Conservation (phyloP, 2,329 filamentous ascomycete species). For the Westerdykella aurantiaca region DNA sequence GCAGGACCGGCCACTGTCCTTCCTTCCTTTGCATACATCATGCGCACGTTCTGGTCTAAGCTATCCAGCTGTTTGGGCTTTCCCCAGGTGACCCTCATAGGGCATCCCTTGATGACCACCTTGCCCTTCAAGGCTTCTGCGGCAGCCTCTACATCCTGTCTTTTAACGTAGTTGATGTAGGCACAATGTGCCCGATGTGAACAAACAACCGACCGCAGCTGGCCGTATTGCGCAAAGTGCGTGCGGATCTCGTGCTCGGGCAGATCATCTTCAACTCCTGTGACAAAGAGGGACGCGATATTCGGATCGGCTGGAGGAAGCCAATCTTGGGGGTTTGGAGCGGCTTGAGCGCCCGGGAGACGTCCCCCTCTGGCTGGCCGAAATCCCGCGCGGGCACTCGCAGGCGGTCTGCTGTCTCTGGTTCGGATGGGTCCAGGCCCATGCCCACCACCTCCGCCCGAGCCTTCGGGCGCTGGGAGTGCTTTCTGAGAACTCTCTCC, state of each 20-base stretch:
- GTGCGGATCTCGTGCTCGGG: conserved; percentile 87
- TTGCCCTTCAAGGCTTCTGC: conserved; percentile 80
- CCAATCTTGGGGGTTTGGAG: conserved; percentile 79
- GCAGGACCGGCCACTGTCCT: conserved; percentile 37
- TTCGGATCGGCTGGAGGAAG: conserved; percentile 75
- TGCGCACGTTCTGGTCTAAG: conserved; percentile 79
- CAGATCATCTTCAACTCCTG: conserved; percentile 91
- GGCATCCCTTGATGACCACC: conserved; percentile 85
- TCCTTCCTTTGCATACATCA: conserved; percentile 75
- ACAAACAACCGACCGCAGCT: conserved; percentile 87
- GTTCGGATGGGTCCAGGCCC: conserved; percentile 72
- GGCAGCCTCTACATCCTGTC: conserved; percentile 79
- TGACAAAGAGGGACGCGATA: conserved; percentile 90
- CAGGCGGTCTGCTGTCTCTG: conserved; percentile 47
- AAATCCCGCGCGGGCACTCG: conserved; percentile 32
- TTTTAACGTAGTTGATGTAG: conserved; percentile 87
- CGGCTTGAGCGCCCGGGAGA: conserved; percentile 58
- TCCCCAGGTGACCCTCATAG: conserved; percentile 85
- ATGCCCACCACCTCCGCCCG: conserved; percentile 29
- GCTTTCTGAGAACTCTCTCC: conserved; percentile 40
- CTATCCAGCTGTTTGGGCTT: conserved; percentile 86
- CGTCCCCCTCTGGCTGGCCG: conserved; percentile 42
- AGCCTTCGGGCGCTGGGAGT: conserved; percentile 35
- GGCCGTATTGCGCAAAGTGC: conserved; percentile 83
- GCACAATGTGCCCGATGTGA: conserved; percentile 97